Conservation (phyloP, 139 green algal genomes). For the Volvox reticuliferus region DNA sequence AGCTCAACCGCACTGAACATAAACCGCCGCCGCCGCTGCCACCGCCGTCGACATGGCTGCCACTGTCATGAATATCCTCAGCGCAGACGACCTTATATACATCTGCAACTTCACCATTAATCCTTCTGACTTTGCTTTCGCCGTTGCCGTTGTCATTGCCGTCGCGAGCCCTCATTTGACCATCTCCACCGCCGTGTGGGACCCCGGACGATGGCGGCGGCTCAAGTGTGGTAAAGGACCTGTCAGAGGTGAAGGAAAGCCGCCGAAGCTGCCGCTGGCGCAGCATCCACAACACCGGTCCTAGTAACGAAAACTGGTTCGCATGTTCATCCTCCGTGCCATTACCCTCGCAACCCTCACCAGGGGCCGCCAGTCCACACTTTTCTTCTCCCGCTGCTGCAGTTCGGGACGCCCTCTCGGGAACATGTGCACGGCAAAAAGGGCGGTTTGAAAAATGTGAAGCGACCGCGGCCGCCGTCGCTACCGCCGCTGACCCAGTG, state of each 20-base stretch:
- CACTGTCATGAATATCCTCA: neutral
- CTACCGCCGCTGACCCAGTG: neutral
- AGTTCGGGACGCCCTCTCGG: too few species aligned
- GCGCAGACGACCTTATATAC: too few species aligned
- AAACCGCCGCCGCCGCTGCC: neutral
- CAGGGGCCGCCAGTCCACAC: neutral
- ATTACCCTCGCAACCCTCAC: too few species aligned
- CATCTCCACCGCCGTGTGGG: too few species aligned
- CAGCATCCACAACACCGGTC: constrained; percentile 26
- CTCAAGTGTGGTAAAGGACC: constrained; percentile 12
- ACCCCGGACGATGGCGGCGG: neutral
- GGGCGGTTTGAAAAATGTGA: too few species aligned
- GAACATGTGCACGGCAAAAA: too few species aligned
- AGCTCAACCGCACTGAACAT: neutral
- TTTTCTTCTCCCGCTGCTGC: neutral
- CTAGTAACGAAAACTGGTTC: neutral
- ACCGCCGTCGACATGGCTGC: neutral
- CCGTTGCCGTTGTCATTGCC: neutral
- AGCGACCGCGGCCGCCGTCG: neutral
- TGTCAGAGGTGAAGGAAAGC: neutral
- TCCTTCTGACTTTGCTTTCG: too few species aligned
- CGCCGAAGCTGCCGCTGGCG: neutral
- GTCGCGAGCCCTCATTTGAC: neutral
- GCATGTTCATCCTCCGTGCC: too few species aligned
- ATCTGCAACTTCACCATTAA: too few species aligned